phyloP scores from a whole-genome alignment of 2,329 filamentous ascomycete genomes.

The Aureobasidium leucospermi region DNA sequence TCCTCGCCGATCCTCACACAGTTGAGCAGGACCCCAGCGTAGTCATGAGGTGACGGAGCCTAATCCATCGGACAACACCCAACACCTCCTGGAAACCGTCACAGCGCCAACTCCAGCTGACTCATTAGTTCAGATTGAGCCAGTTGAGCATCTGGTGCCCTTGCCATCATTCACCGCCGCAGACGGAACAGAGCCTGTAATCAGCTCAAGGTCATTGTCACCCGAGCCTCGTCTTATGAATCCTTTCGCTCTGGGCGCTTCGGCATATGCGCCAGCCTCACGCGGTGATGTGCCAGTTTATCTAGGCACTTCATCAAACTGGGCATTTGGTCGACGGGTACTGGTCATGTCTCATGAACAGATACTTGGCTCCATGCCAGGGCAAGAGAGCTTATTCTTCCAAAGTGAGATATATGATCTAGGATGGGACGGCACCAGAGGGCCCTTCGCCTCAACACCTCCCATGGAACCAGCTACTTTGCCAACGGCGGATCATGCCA shows the following conservation, averaged over 20 bases:
- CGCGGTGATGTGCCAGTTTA: conserved; percentile 34
- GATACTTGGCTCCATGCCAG: conserved; percentile 45
- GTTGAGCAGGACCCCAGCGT: no score
- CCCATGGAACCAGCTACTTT: conserved; percentile 41
- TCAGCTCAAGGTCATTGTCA: background rate
- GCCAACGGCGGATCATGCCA: conserved; percentile 45
- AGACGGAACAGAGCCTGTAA: no score
- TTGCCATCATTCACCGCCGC: no score
- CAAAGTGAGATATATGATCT: background rate
- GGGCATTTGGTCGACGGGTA: conserved; percentile 47
- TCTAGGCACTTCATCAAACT: conserved; percentile 50
- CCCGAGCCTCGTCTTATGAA: background rate
- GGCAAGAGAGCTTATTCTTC: conserved; percentile 40
- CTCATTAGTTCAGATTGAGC: no score
- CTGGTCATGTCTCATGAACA: conserved; percentile 44
- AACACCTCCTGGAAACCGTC: no score
- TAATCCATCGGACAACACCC: no score
- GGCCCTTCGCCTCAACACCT: no score
- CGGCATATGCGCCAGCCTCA: background rate
- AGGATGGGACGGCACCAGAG: background rate
- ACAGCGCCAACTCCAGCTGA: no score
- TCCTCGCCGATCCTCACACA: no score
- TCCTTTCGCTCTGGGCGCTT: background rate
- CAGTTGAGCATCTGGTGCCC: no score
- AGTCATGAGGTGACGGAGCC: no score